Evolutionary conservation across 352 stramenopile species (phyloP).

Genomic region (Pythium aphanidermatum): DNA sequence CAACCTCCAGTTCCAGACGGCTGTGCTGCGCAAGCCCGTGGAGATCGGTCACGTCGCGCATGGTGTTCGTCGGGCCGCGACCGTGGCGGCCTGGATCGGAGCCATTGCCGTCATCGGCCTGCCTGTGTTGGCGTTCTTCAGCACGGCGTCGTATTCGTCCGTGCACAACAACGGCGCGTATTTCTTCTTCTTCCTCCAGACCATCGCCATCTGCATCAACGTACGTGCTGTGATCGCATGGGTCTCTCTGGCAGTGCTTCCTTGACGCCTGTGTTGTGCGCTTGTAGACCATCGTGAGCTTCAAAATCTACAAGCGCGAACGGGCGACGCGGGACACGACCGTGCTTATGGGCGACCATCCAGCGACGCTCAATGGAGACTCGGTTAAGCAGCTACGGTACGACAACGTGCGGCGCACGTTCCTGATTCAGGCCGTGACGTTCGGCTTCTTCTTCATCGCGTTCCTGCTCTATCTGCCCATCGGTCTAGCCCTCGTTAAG

Average conservation of each 20-base stretch:
- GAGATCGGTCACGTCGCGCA: conserved; percentile 25
- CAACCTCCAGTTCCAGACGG: conserved; percentile 52
- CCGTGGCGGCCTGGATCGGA: conserved; percentile 19
- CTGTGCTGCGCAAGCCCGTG: conserved; percentile 26
- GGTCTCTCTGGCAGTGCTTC: too few relatives aligned
- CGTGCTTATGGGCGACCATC: conserved; percentile 17
- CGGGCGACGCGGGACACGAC: conserved; percentile 19
- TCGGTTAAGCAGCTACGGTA: conserved; percentile 18
- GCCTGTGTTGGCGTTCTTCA: conserved; percentile 57
- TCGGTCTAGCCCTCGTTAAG: conserved; percentile 44
- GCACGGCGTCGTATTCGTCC: conserved; percentile 42
- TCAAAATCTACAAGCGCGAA: conserved; percentile 38
- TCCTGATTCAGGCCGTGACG: conserved; percentile 33
- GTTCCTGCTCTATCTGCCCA: conserved; percentile 66
- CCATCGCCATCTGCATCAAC: conserved; percentile 50
- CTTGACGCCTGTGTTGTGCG: background rate
- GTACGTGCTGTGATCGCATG: too few relatives aligned
- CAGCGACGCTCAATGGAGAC: conserved; percentile 23
- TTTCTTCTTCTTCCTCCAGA: conserved; percentile 66
- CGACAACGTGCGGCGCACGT: conserved; percentile 28
- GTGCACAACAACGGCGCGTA: conserved; percentile 56
- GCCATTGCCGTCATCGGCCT: conserved; percentile 42
- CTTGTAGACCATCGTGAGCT: conserved; percentile 32
- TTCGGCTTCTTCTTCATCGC: conserved; percentile 54
- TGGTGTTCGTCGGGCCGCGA: conserved; percentile 17